Percentiles rank a stretch among this genome's conserved stretches.
phyloP scores from a whole-genome alignment of 1,284 basidiomycete genomes.

The Schizopora paradoxa region DNA sequence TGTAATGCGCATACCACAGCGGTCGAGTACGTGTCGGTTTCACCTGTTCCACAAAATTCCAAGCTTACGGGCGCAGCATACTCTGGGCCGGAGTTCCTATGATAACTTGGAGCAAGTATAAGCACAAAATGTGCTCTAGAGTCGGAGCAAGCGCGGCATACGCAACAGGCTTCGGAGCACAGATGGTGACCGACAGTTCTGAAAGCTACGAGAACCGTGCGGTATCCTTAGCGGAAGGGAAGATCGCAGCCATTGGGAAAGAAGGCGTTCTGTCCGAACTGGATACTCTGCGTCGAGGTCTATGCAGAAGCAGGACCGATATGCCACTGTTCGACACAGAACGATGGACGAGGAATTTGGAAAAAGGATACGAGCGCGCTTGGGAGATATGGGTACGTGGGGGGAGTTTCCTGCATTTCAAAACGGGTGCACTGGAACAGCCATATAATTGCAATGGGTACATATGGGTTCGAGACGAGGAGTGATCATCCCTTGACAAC shows the following conservation, averaged over 20 bases:
- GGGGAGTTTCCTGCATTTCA: slow-evolving; percentile 35
- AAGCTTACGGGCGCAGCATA: slow-evolving; percentile 31
- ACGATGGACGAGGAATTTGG: slow-evolving; percentile 50
- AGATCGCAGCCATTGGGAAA: slow-evolving; percentile 19
- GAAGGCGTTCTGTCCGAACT: slow-evolving; percentile 33
- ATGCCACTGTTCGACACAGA: slow-evolving; percentile 53
- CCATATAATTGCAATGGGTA: slow-evolving; percentile 32
- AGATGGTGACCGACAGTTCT: slow-evolving; percentile 46
- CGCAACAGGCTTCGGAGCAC: slow-evolving; percentile 50
- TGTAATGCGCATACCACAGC: slow-evolving; percentile 63
- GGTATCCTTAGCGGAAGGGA: slow-evolving; percentile 43
- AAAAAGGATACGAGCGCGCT: slow-evolving; percentile 44
- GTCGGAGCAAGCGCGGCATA: slow-evolving; percentile 53
- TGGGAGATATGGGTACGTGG: slow-evolving; percentile 55
- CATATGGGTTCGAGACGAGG: slow-evolving; percentile 39
- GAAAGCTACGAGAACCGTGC: slow-evolving; percentile 52
- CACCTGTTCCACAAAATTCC: background rate
- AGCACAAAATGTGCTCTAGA: slow-evolving; percentile 56
- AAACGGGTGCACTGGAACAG: slow-evolving; percentile 33
- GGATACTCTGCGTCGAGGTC: slow-evolving; percentile 36
- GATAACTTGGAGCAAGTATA: slow-evolving; percentile 51
- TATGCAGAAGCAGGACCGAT: slow-evolving; percentile 44
- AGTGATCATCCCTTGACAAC: no score
- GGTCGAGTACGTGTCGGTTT: slow-evolving; percentile 40
- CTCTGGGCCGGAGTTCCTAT: slow-evolving; percentile 60